Percentiles rank a stretch among this genome's conserved stretches.
phyloP scores from a whole-genome alignment of 2,329 filamentous ascomycete genomes.

The Gremmenia infestans region DNA sequence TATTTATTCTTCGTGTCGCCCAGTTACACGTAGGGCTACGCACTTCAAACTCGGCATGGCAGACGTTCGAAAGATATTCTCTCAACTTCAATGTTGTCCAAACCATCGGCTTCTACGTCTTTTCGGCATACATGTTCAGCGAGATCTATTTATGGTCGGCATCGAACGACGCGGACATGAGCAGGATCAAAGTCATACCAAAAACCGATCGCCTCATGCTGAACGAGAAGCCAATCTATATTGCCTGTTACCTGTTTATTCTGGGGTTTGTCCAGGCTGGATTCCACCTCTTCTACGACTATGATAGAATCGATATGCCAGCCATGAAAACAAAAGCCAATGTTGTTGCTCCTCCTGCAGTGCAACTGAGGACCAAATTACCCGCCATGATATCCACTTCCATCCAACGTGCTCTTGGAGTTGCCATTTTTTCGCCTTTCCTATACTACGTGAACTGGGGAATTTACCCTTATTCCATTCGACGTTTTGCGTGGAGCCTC shows the following conservation, averaged over 20 bases:
- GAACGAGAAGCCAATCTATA: conserved; percentile 82
- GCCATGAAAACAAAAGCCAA: conserved; percentile 34
- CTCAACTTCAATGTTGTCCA: conserved; percentile 54
- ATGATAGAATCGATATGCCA: conserved; percentile 52
- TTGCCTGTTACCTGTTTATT: conserved; percentile 64
- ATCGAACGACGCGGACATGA: conserved; percentile 54
- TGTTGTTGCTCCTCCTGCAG: conserved; percentile 32
- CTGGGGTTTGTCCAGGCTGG: conserved; percentile 66
- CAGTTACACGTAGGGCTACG: conserved; percentile 72
- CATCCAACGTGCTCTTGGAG: conserved; percentile 32
- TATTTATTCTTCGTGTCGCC: conserved; percentile 82
- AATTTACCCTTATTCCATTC: conserved; percentile 59
- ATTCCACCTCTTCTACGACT: conserved; percentile 66
- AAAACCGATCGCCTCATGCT: conserved; percentile 67
- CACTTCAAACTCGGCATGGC: conserved; percentile 63
- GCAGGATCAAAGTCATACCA: conserved; percentile 66
- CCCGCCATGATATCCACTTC: conserved; percentile 31
- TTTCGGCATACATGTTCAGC: conserved; percentile 75
- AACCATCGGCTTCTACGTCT: conserved; percentile 69
- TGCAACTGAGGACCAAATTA: conserved; percentile 34
- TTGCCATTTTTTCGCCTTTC: conserved; percentile 37
- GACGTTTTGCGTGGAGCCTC: conserved; percentile 61
- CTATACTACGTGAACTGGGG: conserved; percentile 42
- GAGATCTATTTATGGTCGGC: conserved; percentile 75
- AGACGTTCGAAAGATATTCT: conserved; percentile 56